These are phyloP conservation scores for Gomphus sp. DNA, from an alignment of 1,284 basidiomycete genomes.

Conservation along the genomic window DNA sequence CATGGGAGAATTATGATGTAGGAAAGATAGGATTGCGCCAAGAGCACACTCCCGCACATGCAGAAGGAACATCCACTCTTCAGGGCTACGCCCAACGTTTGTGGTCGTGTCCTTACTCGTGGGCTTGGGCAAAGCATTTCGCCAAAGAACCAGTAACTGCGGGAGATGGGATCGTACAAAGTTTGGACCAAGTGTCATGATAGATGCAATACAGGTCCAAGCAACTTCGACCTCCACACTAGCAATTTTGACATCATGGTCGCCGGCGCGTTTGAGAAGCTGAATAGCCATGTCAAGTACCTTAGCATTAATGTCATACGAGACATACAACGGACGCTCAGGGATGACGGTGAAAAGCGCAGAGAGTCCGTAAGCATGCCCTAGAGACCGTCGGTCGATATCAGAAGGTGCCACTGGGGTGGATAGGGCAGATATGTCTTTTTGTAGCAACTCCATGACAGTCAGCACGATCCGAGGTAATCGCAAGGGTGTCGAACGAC, in stretches of 20 bases:
- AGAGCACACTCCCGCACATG: slow-evolving; percentile 89
- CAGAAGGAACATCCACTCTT: slow-evolving; percentile 89
- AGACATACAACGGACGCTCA: slow-evolving; percentile 85
- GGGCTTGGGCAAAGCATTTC: slow-evolving; percentile 93
- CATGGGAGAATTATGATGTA: slow-evolving; percentile 66
- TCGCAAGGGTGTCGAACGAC: slow-evolving; percentile 78
- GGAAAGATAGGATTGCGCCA: slow-evolving; percentile 81
- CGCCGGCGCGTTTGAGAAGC: slow-evolving; percentile 83
- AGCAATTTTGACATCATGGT: slow-evolving; percentile 81
- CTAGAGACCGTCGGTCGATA: slow-evolving; percentile 64
- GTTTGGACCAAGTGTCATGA: slow-evolving; percentile 90
- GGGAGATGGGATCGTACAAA: slow-evolving; percentile 90
- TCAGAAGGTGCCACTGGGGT: slow-evolving; percentile 67
- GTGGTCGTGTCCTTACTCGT: slow-evolving; percentile 72
- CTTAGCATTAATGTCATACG: slow-evolving; percentile 87
- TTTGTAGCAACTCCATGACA: slow-evolving; percentile 73
- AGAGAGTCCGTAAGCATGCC: slow-evolving; percentile 84
- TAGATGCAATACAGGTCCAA: slow-evolving; percentile 85
- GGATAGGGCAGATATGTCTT: slow-evolving; percentile 62
- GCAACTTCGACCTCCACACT: slow-evolving; percentile 87
- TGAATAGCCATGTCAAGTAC: slow-evolving; percentile 88
- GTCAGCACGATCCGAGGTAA: slow-evolving; percentile 72
- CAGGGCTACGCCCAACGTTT: slow-evolving; percentile 53
- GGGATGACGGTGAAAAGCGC: slow-evolving; percentile 83
- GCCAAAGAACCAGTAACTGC: slow-evolving; percentile 90